Percentiles rank a stretch among this genome's conserved stretches.
Conservation (phyloP, 2,329 filamentous ascomycete genomes). For the Nemania sp. region DNA sequence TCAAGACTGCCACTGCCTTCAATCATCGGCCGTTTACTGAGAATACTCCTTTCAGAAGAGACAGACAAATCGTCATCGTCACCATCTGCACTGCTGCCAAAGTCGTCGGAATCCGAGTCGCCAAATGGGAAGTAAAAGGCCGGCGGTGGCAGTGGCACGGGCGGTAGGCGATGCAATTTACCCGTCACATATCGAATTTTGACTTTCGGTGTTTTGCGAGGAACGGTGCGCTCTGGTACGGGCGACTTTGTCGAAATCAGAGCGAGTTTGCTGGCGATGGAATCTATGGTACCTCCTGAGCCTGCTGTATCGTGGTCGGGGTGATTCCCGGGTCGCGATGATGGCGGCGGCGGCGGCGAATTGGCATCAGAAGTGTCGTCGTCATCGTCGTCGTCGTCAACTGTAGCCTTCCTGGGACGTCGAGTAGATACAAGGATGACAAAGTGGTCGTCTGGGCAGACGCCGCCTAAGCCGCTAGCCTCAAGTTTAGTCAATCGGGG, state of each 20-base stretch:
- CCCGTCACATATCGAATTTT: conserved; percentile 52
- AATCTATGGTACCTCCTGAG: conserved; percentile 42
- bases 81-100: conserved; percentile 22
- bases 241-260: conserved; percentile 48
- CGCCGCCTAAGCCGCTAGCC: conserved; percentile 61
- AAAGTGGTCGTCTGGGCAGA: conserved; percentile 67
- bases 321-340: not conserved
- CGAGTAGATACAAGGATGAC: conserved; percentile 57
- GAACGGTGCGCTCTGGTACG: conserved; percentile 11
- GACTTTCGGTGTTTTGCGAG: conserved; percentile 29
- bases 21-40: conserved; percentile 31
- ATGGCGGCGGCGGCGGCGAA: not conserved
- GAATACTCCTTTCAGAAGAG: conserved; percentile 26
- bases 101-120: conserved; percentile 40
- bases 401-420: conserved; percentile 40
- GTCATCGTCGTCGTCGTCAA: conserved; percentile 2
- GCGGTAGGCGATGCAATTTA: conserved; percentile 48
- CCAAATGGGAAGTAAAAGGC: conserved; percentile 55
- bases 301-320: conserved; percentile 12
- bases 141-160: conserved; percentile 55
- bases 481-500: conserved; percentile 49
- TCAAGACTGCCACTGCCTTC: conserved; percentile 76
- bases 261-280: conserved; percentile 48
- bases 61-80: conserved; percentile 24
- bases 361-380: conserved; percentile 9